Evolutionary conservation across 352 stramenopile genomes (phyloP).

Genomic region (Phytophthora agathidicida): DNA sequence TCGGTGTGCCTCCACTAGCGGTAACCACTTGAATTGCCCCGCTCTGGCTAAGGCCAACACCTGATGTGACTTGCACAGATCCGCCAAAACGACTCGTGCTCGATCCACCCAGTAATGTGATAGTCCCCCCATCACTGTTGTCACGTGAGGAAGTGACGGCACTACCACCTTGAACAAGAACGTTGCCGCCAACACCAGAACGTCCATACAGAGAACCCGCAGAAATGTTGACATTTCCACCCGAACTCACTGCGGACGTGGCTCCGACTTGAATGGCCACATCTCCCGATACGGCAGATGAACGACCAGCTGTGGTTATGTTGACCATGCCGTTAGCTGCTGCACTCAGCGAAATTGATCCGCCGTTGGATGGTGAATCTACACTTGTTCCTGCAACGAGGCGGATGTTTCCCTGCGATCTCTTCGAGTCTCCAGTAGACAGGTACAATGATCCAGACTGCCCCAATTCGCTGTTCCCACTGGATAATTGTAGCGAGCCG

Average conservation of each 20-base stretch:
- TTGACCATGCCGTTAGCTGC: constrained; percentile 1
- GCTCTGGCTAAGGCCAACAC: constrained; percentile 9
- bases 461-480: constrained; percentile 9
- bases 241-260: constrained; percentile 8
- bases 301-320: constrained; percentile 11
- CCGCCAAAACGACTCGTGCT: constrained; percentile 14
- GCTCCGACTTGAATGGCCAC: constrained; percentile 5
- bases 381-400: constrained; percentile 12
- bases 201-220: constrained; percentile 11
- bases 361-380: constrained; percentile 8
- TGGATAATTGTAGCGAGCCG: constrained; percentile 18
- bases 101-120: constrained; percentile 3
- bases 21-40: constrained; percentile 9
- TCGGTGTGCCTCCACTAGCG: not conserved
- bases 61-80: constrained; percentile 15
- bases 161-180: constrained; percentile 17
- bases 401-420: constrained; percentile 11
- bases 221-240: constrained; percentile 23
- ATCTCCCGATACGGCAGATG: constrained; percentile 11
- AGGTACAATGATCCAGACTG: constrained; percentile 20
- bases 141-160: constrained; percentile 4
- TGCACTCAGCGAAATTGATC: constrained; percentile 15
- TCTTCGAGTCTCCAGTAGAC: constrained; percentile 13
- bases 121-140: constrained; percentile 8
- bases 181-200: constrained; percentile 8